Evolutionary conservation across 495 filamentous ascomycete genomes (phyloP).

Genomic region (Penicilliopsis zonata): DNA sequence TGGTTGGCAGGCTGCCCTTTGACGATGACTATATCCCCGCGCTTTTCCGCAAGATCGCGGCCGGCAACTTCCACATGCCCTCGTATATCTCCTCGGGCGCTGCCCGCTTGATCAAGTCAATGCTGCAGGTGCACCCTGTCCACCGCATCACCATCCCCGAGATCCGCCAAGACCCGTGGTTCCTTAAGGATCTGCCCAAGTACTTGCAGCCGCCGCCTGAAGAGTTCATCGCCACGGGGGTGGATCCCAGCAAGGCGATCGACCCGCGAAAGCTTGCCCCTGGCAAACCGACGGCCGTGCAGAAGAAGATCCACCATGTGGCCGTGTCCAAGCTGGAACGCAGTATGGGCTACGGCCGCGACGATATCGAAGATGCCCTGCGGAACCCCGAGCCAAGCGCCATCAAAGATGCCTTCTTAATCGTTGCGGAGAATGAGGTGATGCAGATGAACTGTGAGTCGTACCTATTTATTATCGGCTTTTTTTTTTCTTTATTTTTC

Average conservation of each 20-base stretch:
- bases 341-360: slow-evolving; percentile 92
- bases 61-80: slow-evolving; percentile 80
- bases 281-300: slow-evolving; percentile 60
- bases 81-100: slow-evolving; percentile 79
- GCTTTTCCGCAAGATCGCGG: slow-evolving; percentile 79
- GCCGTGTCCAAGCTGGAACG: slow-evolving; percentile 91
- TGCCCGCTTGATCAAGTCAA: slow-evolving; percentile 73
- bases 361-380: slow-evolving; percentile 90
- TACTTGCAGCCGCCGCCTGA: slow-evolving; percentile 87
- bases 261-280: slow-evolving; percentile 66
- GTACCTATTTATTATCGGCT: too few relatives aligned
- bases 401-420: slow-evolving; percentile 97
- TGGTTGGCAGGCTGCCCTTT: slow-evolving; percentile 86
- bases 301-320: slow-evolving; percentile 80
- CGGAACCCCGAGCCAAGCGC: slow-evolving; percentile 86
- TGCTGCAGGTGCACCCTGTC: slow-evolving; percentile 91
- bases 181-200: slow-evolving; percentile 67
- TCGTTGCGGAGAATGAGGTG: slow-evolving; percentile 93
- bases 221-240: slow-evolving; percentile 85
- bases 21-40: slow-evolving; percentile 93
- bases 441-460: slow-evolving; percentile 83
- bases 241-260: slow-evolving; percentile 81
- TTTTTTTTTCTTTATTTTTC: neutral
- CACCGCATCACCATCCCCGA: slow-evolving; percentile 88
- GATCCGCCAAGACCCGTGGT: slow-evolving; percentile 93